These are phyloP conservation scores for Fusarium dimerum DNA, from an alignment of 2,329 filamentous ascomycete species.

Conservation along the genomic window DNA sequence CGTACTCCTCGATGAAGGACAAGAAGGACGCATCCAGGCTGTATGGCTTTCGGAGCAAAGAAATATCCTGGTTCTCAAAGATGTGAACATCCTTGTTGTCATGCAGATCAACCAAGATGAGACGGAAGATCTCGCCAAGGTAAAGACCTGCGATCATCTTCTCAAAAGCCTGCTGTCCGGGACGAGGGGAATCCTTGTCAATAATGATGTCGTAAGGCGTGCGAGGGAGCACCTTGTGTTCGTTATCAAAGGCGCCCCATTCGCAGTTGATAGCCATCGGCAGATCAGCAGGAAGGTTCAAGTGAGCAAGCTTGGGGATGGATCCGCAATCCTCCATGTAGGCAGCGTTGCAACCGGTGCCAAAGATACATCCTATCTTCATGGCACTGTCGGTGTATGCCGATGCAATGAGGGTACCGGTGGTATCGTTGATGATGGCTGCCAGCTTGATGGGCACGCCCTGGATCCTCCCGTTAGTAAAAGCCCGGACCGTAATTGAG, in stretches of 20 bases:
- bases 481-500: neutral
- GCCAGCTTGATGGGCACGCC: constrained; percentile 89
- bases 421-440: constrained; percentile 96
- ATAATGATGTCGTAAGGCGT: constrained; percentile 86
- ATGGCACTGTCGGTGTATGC: constrained; percentile 93
- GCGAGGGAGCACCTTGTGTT: constrained; percentile 81
- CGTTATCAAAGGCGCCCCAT: constrained; percentile 95
- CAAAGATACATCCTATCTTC: constrained; percentile 97
- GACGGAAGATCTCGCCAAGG: constrained; percentile 90
- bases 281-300: constrained; percentile 81
- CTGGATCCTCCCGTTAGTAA: constrained; percentile 43
- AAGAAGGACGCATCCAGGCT: constrained; percentile 91
- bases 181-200: constrained; percentile 87
- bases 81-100: constrained; percentile 74
- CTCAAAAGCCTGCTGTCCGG: constrained; percentile 93
- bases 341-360: constrained; percentile 95
- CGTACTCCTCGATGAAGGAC: constrained; percentile 84
- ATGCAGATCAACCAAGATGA: constrained; percentile 82
- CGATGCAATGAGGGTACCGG: constrained; percentile 93
- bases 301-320: constrained; percentile 89
- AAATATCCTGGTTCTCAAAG: constrained; percentile 82
- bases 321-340: constrained; percentile 95
- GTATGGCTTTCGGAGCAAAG: constrained; percentile 81
- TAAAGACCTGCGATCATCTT: constrained; percentile 98
- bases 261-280: constrained; percentile 98